phyloP scores from a whole-genome alignment of 768 basidiomycete genomes.

The Gyrodon lividus region DNA sequence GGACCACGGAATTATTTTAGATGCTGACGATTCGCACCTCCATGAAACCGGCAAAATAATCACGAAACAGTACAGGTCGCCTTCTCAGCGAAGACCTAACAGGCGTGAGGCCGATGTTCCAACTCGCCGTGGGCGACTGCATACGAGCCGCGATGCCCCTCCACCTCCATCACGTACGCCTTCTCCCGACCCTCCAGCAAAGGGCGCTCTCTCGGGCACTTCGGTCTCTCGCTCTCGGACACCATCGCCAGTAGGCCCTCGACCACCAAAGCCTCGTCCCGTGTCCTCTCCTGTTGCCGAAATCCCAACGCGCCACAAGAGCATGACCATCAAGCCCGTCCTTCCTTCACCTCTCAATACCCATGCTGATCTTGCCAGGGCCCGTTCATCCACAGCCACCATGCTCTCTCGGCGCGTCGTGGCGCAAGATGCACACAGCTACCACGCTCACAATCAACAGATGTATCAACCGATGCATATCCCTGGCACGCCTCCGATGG shows the following conservation, averaged over 20 bases:
- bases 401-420: slow-evolving; percentile 22
- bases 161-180: slow-evolving; percentile 29
- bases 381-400: slow-evolving; percentile 31
- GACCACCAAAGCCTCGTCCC: slow-evolving; percentile 34
- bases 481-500: slow-evolving; percentile 18
- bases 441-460: slow-evolving; percentile 32
- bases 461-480: slow-evolving; percentile 32
- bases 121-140: slow-evolving; percentile 15
- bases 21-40: slow-evolving; percentile 24
- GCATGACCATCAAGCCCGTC: slow-evolving; percentile 28
- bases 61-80: slow-evolving; percentile 43
- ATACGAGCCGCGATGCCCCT: slow-evolving; percentile 27
- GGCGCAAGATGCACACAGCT: slow-evolving; percentile 30
- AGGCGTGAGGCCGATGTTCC: slow-evolving; percentile 13
- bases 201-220: slow-evolving; percentile 14
- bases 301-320: slow-evolving; percentile 31
- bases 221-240: slow-evolving; percentile 40
- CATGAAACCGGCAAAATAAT: slow-evolving; percentile 29
- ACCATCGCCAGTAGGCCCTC: slow-evolving; percentile 52
- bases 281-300: slow-evolving; percentile 29
- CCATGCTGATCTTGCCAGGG: slow-evolving; percentile 22
- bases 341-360: slow-evolving; percentile 14
- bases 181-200: slow-evolving; percentile 21
- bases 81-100: slow-evolving; percentile 33
- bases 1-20: slow-evolving; percentile 49